phyloP scores from a whole-genome alignment of 1,139 yeast species.

The Pneumocystis oryctolagi region DNA sequence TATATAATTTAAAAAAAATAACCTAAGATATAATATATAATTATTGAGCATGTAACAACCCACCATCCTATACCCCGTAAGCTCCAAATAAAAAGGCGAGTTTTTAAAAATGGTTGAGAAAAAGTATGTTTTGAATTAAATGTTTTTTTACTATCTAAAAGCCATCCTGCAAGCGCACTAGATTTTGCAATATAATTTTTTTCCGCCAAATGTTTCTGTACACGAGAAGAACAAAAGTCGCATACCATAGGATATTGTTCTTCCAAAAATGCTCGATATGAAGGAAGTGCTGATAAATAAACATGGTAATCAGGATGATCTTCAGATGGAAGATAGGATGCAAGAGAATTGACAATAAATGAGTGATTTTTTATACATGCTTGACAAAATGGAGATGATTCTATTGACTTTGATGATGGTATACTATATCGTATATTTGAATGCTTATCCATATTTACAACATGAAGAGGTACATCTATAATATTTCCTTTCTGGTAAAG shows the following conservation, averaged over 20 bases:
- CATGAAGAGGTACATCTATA: slow-evolving; percentile 9
- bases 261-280: slow-evolving; percentile 13
- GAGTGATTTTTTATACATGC: slow-evolving; percentile 15
- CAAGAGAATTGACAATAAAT: slow-evolving; percentile 13
- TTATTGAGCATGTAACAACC: slow-evolving; percentile 2
- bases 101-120: not conserved
- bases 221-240: slow-evolving; percentile 11
- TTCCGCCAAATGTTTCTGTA: slow-evolving; percentile 11
- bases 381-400: slow-evolving; percentile 14
- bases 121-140: not conserved
- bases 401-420: not conserved
- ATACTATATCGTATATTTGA: not conserved
- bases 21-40: slow-evolving; percentile 11
- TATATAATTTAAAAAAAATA: not conserved
- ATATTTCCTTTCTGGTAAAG: slow-evolving; percentile 4
- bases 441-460: not conserved
- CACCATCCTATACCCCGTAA: slow-evolving; percentile 13
- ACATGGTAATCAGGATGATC: slow-evolving; percentile 13
- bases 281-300: slow-evolving; percentile 6
- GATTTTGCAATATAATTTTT: slow-evolving; percentile 16
- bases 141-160: not conserved
- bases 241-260: slow-evolving; percentile 15
- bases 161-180: slow-evolving; percentile 14
- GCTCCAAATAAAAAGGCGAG: slow-evolving; percentile 9
- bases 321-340: slow-evolving; percentile 15